Evolutionary conservation across 169 alveolate genomes (phyloP), one percentile per base, ranked within the genome.

Genomic region (Plasmodium vivax): DNA sequence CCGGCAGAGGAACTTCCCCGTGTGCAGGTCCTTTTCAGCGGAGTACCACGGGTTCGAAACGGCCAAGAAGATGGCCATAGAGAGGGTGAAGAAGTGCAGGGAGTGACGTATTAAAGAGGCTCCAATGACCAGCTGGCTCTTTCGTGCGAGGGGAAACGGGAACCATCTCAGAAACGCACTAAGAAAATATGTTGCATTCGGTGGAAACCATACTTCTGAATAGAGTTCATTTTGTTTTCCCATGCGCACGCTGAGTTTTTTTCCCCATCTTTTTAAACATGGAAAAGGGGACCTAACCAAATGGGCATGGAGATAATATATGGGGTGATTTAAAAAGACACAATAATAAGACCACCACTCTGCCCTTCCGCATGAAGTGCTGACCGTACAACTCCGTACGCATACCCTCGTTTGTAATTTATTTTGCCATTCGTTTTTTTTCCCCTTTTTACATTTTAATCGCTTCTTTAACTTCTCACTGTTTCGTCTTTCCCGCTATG

Each of bases 1-100:
- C 74, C 90, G 94, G 19, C 23, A 34, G 82, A 90, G 82, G 14
- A 90, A 90, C 30, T 90, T 90, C 27, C 94, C 94, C 14, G 84
- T 90, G 47, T 90, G 91, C 74, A 90, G 90, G 82, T 90, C 94
- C 41, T 90, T 90, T 38, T 90, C 94, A 32, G 94, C 94, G 23
- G 94, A 90, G 36, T 90, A 80, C 51, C 94, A 90, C 80, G 94
- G 94, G 73, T 90, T 90, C 56, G 94, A 90, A 80, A 90, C 84
- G 47, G 94, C 94, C 43, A 90, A 90, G 32, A 38, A 90, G 54
- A 38, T 90, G 75, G 94, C 94, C 19, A 90, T 90, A 43, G 94
- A 79, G 3, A 38, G 91, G 23, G 94, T 90, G 62, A 81, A 90
- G 19, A 62, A 62, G 82, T 34, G 71, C 73, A 34, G 80, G 16